These are phyloP conservation scores for Vanilla planifolia DNA, from an alignment of 106 monocot species.

Conservation along the genomic window DNA sequence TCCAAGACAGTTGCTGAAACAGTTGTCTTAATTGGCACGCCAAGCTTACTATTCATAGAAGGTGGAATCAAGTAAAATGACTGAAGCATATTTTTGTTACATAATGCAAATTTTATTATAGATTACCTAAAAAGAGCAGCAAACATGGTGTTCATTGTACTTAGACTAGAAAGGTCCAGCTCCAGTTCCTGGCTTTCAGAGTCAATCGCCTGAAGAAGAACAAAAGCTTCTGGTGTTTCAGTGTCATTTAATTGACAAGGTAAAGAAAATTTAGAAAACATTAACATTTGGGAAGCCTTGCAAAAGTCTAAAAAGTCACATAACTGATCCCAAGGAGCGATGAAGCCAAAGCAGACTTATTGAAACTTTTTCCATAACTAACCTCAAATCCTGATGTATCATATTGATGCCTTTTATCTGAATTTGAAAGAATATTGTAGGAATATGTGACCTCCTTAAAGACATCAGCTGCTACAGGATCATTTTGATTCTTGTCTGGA, in stretches of 20 bases:
- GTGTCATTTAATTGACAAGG: neutral
- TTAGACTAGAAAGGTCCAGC: constrained; percentile 89
- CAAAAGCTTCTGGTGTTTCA: neutral
- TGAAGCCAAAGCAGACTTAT: neutral
- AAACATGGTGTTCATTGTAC: constrained; percentile 91
- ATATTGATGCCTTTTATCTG: constrained; percentile 89
- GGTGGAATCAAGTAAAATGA: neutral
- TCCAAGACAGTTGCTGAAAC: constrained; percentile 93
- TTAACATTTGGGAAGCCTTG: neutral
- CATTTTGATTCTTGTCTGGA: constrained; percentile 99
- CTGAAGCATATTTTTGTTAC: neutral
- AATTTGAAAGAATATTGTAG: constrained; percentile 88
- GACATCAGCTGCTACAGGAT: constrained; percentile 80
- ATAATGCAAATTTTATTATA: constrained; percentile 2
- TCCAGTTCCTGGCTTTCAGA: constrained; percentile 86
- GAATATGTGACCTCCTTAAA: constrained; percentile 93
- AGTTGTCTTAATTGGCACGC: constrained; percentile 95
- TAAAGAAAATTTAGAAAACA: neutral
- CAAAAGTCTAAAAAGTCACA: neutral
- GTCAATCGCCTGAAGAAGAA: constrained; percentile 72
- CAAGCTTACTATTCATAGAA: constrained; percentile 62
- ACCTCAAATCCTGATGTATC: constrained; percentile 92
- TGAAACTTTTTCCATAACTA: neutral
- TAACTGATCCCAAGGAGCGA: neutral
- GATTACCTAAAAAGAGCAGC: constrained; percentile 95